phyloP scores from a whole-genome alignment of 192 early-diverging fungal species.

The Lobosporangium transversale region DNA sequence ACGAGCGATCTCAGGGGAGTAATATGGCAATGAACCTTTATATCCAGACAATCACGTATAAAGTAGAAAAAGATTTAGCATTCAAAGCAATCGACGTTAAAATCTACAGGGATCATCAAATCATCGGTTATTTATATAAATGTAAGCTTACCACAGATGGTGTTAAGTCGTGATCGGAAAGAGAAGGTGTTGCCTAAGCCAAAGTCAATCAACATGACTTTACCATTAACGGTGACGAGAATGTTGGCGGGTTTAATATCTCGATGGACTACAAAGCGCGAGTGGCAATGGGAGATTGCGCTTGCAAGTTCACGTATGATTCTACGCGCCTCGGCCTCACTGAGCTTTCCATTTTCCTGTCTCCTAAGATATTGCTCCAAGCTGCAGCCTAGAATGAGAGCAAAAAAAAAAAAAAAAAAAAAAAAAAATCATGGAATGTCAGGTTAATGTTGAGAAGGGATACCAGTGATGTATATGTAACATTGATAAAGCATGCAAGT shows the following conservation, averaged over 20 bases:
- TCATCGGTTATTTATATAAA: too few species aligned
- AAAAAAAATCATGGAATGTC: too few species aligned
- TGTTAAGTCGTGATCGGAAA: conserved; percentile 70
- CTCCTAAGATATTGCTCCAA: conserved; percentile 87
- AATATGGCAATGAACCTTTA: conserved; percentile 85
- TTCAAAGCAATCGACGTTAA: background rate
- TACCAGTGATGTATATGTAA: too few species aligned
- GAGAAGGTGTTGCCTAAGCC: conserved; percentile 88
- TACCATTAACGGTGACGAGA: conserved; percentile 75
- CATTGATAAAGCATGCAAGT: too few species aligned
- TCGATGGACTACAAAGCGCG: conserved; percentile 79
- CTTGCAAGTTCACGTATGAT: conserved; percentile 88
- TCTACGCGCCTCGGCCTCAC: conserved; percentile 85
- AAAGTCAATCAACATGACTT: conserved; percentile 92
- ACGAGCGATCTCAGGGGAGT: conserved; percentile 90
- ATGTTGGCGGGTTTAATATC: conserved; percentile 91
- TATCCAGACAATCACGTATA: conserved; percentile 10
- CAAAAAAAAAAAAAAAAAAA: conserved; percentile 9
- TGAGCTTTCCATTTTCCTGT: conserved; percentile 72
- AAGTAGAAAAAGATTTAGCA: background rate
- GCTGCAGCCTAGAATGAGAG: conserved; percentile 70
- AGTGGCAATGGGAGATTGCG: conserved; percentile 80
- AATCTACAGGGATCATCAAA: too few species aligned
- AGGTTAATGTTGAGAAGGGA: too few species aligned
- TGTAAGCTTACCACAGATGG: conserved; percentile 86